Evolutionary conservation across 768 basidiomycete genomes (phyloP), one percentile per base, ranked within the genome.

Genomic region (Holtermanniella nyarrowii): DNA sequence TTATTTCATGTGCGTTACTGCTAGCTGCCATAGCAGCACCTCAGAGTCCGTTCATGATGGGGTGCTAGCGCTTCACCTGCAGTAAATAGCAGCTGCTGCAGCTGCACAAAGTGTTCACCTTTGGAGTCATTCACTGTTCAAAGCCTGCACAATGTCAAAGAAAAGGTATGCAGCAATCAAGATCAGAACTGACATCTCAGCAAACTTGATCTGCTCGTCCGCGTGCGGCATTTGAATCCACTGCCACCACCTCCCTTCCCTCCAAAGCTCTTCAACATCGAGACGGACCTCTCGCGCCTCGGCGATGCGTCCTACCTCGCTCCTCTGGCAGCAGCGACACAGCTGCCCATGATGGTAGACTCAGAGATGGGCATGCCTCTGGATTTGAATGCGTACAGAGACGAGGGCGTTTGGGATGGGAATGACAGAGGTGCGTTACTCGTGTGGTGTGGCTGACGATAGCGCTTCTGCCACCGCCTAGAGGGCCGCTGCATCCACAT

Each of bases 281-380:
- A 85, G n/a, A 95, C 93, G 26, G 80, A 86, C 66, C 84, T 89
- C 4, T 78, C 80, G 68, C 85, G 93, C 42, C 89, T 95, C 69
- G 84, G 88, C 14, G 79, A 80, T 18, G 85, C 88, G 4, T 86
- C 86, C 60, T 91, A 89, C 60, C 78, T 91, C 27, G 80, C 86
- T 55, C 78, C 82, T 4, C 74, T 95, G 31, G 84, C 86, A 0
- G 81, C 82, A 48, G 86, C 88, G 44, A 80, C 82, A 11, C 84
- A 86, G 0, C 69, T 95, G 18, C 93, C 95, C 0, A 90, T 97
- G 88, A 84, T 97, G 58, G 84, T 96, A 1, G 95, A 99, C 61
- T 88, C 87, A 0, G 95, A 99, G 69, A 84, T 84, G 59, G 95
- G 95, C 0, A 91, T 99, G 90, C 90, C 91, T 0, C 73, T 99